Conservation (phyloP, 2,329 filamentous ascomycete genomes). For the Ramularia collo-cygni region DNA sequence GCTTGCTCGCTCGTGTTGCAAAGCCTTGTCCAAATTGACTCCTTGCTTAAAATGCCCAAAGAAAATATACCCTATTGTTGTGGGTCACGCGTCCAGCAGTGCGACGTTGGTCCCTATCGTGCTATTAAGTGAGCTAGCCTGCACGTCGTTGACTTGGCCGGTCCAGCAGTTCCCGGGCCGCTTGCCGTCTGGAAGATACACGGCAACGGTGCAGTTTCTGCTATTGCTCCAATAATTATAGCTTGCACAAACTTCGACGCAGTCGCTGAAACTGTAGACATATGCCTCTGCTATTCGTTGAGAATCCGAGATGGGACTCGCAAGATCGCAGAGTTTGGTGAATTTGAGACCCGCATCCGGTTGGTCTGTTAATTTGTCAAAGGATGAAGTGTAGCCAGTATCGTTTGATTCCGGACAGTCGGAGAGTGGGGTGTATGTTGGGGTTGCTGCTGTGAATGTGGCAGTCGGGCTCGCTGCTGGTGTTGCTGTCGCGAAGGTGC, state of each 20-base stretch:
- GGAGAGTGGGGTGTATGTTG: conserved; percentile 27
- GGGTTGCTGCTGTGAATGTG: conserved; percentile 25
- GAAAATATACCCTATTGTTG: too few species aligned
- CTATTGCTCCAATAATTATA: conserved; percentile 22
- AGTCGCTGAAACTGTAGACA: conserved; percentile 32
- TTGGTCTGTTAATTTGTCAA: conserved; percentile 9
- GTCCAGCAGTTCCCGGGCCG: conserved; percentile 30
- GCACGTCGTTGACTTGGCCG: conserved; percentile 16
- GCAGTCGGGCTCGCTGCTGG: conserved; percentile 16
- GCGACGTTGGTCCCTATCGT: conserved; percentile 21
- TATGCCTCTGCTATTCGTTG: conserved; percentile 25
- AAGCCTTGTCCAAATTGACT: too few species aligned
- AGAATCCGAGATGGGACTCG: conserved; percentile 22
- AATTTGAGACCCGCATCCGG: conserved; percentile 22
- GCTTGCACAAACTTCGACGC: conserved; percentile 30
- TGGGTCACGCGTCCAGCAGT: conserved; percentile 10
- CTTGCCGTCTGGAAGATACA: conserved; percentile 21
- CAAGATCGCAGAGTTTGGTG: conserved; percentile 28
- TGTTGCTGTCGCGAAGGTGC: conserved; percentile 14
- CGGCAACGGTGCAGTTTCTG: conserved; percentile 27
- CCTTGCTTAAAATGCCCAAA: too few species aligned
- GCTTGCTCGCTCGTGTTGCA: too few species aligned
- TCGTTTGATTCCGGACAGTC: conserved; percentile 28
- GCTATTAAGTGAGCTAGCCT: conserved; percentile 10
- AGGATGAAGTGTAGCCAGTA: conserved; percentile 26